These are phyloP conservation scores for Paramicrosporidium saccamoebae DNA, from an alignment of 371 early-diverging fungal genomes.

Conservation along the genomic window DNA sequence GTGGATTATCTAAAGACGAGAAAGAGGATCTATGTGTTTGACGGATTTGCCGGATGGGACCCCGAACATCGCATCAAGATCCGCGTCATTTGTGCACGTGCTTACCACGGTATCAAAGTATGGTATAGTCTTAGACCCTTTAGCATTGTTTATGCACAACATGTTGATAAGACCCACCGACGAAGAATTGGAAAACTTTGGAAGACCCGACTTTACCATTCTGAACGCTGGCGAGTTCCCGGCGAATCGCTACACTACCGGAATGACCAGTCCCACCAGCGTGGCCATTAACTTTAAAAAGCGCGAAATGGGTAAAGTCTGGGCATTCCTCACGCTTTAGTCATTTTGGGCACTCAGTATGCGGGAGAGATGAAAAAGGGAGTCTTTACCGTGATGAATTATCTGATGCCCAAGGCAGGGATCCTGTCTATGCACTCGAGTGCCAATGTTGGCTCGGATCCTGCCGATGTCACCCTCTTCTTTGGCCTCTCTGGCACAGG, in stretches of 20 bases:
- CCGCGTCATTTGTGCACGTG: constrained; percentile 69
- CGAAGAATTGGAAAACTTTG: constrained; percentile 53
- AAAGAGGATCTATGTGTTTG: constrained; percentile 67
- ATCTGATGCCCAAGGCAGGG: constrained; percentile 80
- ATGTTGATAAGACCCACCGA: constrained; percentile 81
- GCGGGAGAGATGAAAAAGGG: constrained; percentile 98
- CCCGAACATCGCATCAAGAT: constrained; percentile 80
- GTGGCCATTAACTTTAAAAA: constrained; percentile 59
- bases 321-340: constrained; percentile 7
- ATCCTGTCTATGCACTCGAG: constrained; percentile 83
- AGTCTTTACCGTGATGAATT: constrained; percentile 89
- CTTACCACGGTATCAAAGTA: constrained; percentile 33
- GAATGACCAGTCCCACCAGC: constrained; percentile 78
- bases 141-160: constrained; percentile 70
- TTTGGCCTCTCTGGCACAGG: constrained; percentile 92
- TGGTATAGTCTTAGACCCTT: not conserved
- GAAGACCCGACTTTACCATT: constrained; percentile 81
- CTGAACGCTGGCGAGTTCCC: constrained; percentile 85
- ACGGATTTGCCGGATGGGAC: constrained; percentile 80
- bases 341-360: constrained; percentile 84
- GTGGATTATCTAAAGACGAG: constrained; percentile 83
- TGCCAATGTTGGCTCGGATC: constrained; percentile 59
- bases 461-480: constrained; percentile 85
- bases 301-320: constrained; percentile 28
- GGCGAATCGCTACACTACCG: constrained; percentile 74